Evolutionary conservation across 2,329 filamentous ascomycete species (phyloP), one percentile per base, ranked within the genome.

Genomic region (Trichoderma brevicompactum): DNA sequence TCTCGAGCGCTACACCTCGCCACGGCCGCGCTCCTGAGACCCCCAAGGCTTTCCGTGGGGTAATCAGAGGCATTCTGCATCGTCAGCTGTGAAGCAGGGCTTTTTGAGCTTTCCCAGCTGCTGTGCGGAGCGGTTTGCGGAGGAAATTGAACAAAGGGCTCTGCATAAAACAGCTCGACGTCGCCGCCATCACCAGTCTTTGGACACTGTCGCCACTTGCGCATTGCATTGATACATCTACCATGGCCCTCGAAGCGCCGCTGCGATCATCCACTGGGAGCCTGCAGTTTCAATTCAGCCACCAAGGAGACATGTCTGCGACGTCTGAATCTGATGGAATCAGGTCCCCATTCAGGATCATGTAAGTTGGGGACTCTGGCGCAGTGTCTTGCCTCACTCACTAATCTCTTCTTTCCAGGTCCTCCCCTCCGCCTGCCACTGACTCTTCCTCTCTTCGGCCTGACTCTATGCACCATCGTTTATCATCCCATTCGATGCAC

Each of bases 201-300:
- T 44, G 12, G 12, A 9, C 40, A 49, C 38, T 4, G 32, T 63
- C 17, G 13, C 28, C 59, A 46, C 28, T 54, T 53, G 40, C 49
- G 60, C 49, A 50, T 44, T 50, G 34, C 56, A 54, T 58, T 43
- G 50, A 43, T 43, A n/a, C 68, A 62, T 50, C 17, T 69, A 67
- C 67, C 71, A 75, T 79, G 77, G 74, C 78, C 70, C 72, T 79
- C 69, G 72, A 79, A 78, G 86, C 82, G 73, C 87, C 87, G 67
- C 75, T 90, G 71, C 81, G 87, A 72, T 85, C 86, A 68, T 89
- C 88, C 67, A 85, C 85, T 66, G 85, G 83, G 74, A 85, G 71
- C 67, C 54, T 78, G 55, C 74, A 76, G 52, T 78, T 77, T 64
- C 71, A 71, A 23, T 77, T 77, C 49, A 66, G 81, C 54, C 81